Evolutionary conservation across 306 rosid species (phyloP), one percentile per base, ranked within the genome.

Genomic region (Astragalus glycyphyllos): DNA sequence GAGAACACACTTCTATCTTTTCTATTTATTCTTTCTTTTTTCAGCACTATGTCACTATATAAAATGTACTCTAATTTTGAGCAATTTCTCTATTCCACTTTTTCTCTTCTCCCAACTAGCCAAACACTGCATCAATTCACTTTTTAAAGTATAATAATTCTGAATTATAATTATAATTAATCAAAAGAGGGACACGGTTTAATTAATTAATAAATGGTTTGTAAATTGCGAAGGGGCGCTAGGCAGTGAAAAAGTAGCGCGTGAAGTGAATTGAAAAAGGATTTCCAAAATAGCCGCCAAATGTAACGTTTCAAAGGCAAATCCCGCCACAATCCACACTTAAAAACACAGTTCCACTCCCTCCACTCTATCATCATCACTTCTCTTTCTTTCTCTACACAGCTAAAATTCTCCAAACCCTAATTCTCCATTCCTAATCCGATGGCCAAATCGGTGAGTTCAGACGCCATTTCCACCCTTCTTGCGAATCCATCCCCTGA

Each of bases 401-500:
- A 35, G 4, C 40, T 1, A 35, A 35, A 35, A 6, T 35, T 4
- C 31, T 6, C 11, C 46, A 48, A 66, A 49, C 72, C 59, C 72
- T 49, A 32, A 49, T 10, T 31, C 3, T 5, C 26, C 13, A 1
- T 11, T 55, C 31, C 0, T 7, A 11, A 0, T 10, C 11, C 61
- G 69, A 95, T 89, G 99, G 85, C 86, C 5, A 79, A 63, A 56
- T 32, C 85, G 0, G 60, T 84, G 1, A 86, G 80, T 7, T 79
- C 80, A 7, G 73, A 85, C 47, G 99, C 90, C 50, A 82, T 94
- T 16, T 86, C 91, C 4, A 74, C 23, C 0, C 23, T 94, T 7
- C 74, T 87, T n/a, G 83, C 87, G 0, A 84, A 85, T 54, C 92
- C 96, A 1, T 75, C 89, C 0, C 96, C 96, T 2, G 90, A 84